Evolutionary conservation across 345 rosid species (phyloP), one percentile per base, ranked within the genome.

Genomic region (Melaleuca alternifolia): DNA sequence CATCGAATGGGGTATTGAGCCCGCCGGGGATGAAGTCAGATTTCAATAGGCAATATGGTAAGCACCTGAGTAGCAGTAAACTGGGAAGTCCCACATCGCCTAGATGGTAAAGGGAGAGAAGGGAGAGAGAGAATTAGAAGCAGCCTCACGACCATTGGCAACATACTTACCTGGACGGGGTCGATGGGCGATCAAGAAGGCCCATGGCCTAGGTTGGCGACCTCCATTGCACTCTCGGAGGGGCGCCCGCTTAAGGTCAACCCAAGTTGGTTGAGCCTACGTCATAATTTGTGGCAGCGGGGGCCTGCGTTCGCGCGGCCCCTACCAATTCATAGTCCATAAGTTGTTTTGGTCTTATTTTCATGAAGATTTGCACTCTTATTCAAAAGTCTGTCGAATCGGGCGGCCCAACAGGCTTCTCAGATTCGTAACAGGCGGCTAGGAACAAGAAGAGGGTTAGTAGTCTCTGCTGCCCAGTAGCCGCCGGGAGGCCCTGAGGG

Each of bases 171-270:
- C 50, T 84, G 85, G 85, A 84, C 75, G 51, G 84, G 57, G 57
- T 83, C 84, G 9, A 83, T 83, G 84, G 57, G 84, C 44, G 54
- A 51, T 83, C 57, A 83, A 8, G 26, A 71, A 71, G 48, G 81
- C 81, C 81, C 11, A 71, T 37, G 79, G 79, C 79, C 79, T 71
- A 33, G 84, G 57, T 51, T 83, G 57, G 84, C 15, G 57, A 28
- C 57, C 84, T 85, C 77, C 89, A 88, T 85, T 88, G 91, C 90
- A 88, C 90, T 2, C 2, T 3, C 0, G 89, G 83, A 85, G 85
- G 84, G 76, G 89, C 79, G 84, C 65, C 65, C 2, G 13, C 20
- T 83, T 87, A 87, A 87, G 88, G 81, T 71, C 79, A 71, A 0
- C 79, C 79, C 79, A 71, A 33, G 24, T 65, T 65, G 79, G 46